Conservation (phyloP, 140 eudicot species). For the Cichorium intybus region DNA sequence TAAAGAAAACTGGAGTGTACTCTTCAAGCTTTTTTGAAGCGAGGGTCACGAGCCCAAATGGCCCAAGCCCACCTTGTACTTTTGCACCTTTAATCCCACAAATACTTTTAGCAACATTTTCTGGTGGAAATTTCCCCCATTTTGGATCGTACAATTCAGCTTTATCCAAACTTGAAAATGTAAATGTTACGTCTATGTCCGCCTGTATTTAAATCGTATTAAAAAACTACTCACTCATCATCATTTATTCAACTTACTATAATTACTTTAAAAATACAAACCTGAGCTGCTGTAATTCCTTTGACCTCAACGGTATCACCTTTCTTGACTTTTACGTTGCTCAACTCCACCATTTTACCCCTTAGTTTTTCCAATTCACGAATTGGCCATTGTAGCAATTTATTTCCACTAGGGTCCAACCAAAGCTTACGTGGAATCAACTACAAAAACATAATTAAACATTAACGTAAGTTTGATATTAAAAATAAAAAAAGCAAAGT, state of each 20-base stretch:
- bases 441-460: slow-evolving; percentile 32
- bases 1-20: slow-evolving; percentile 58
- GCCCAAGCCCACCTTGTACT: slow-evolving; percentile 66
- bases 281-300: slow-evolving; percentile 60
- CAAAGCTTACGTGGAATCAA: slow-evolving; percentile 57
- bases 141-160: slow-evolving; percentile 49
- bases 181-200: slow-evolving; percentile 57
- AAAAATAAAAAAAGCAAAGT: background rate
- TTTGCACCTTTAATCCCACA: slow-evolving; percentile 45
- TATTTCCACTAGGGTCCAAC: slow-evolving; percentile 53
- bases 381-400: slow-evolving; percentile 70
- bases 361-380: slow-evolving; percentile 54
- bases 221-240: background rate
- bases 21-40: slow-evolving; percentile 59
- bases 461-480: background rate
- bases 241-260: background rate
- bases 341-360: slow-evolving; percentile 26
- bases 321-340: slow-evolving; percentile 22
- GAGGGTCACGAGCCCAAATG: slow-evolving; percentile 62
- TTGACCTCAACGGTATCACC: slow-evolving; percentile 43
- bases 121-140: slow-evolving; percentile 37
- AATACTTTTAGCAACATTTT: slow-evolving; percentile 39
- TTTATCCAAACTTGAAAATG: slow-evolving; percentile 47
- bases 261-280: background rate
- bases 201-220: slow-evolving; percentile 36